These are phyloP conservation scores for Magnolia officinalis DNA, from an alignment of 164 flowering plant species.

Conservation along the genomic window DNA sequence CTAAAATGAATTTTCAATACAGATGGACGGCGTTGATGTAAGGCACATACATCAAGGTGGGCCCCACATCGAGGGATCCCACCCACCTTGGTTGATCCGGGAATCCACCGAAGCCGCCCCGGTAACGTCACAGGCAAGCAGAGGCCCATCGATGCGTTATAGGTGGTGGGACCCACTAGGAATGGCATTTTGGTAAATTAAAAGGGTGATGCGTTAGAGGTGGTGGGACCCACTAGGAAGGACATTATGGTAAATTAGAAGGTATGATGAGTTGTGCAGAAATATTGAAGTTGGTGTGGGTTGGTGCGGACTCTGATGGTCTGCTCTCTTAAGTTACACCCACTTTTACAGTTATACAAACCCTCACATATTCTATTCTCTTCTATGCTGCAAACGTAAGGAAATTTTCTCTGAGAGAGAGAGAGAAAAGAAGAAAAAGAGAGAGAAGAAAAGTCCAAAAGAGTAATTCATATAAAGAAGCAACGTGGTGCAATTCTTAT, in stretches of 20 bases:
- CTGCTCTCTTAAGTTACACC: neutral
- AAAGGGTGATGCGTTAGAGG: too few relatives aligned
- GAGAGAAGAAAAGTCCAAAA: neutral
- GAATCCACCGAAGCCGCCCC: too few relatives aligned
- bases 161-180: neutral
- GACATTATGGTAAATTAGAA: neutral
- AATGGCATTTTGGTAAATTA: neutral
- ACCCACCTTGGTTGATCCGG: neutral
- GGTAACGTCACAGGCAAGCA: neutral
- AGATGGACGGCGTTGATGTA: too few relatives aligned
- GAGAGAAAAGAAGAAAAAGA: too few relatives aligned
- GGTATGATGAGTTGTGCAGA: neutral
- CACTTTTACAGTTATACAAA: neutral
- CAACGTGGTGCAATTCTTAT: neutral
- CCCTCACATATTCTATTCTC: neutral
- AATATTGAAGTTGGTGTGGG: conserved; percentile 2
- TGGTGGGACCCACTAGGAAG: neutral
- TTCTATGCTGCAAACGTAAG: neutral
- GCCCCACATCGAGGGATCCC: neutral
- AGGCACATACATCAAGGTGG: neutral
- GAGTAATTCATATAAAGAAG: neutral
- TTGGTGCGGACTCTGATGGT: neutral
- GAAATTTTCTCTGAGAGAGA: neutral
- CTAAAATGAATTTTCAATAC: too few relatives aligned
- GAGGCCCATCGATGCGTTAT: neutral